Conservation (phyloP, 148 eudicot species). For the Rhododendron ovatum region DNA sequence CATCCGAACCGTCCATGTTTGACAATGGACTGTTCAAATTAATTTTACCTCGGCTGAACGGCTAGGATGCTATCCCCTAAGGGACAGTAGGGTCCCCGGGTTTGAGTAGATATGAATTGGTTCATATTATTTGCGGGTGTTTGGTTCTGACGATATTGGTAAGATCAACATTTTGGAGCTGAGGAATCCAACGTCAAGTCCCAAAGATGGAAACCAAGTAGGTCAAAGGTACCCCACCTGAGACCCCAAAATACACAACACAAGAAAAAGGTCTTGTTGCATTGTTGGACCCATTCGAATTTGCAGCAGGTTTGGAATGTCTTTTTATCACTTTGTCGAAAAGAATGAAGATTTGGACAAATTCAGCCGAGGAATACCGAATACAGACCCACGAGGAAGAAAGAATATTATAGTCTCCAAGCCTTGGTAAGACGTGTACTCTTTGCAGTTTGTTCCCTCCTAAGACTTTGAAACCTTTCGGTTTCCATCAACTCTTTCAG, state of each 20-base stretch:
- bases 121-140: background rate
- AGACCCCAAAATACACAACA: background rate
- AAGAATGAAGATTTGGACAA: background rate
- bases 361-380: background rate
- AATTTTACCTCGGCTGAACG: no score
- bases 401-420: background rate
- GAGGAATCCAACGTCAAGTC: constrained; percentile 1
- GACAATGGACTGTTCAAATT: no score
- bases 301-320: background rate
- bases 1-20: fast-evolving
- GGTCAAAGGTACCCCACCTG: constrained; percentile 1
- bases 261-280: background rate
- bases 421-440: background rate
- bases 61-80: no score
- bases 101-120: no score
- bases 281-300: background rate
- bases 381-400: background rate
- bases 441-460: no score
- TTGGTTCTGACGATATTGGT: background rate
- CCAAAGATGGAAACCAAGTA: background rate
- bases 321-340: background rate
- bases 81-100: no score
- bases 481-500: background rate
- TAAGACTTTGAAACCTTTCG: background rate
- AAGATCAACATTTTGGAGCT: background rate